These are phyloP conservation scores for Colletotrichum sp. DNA, from an alignment of 2,329 filamentous ascomycete species.

Conservation along the genomic window DNA sequence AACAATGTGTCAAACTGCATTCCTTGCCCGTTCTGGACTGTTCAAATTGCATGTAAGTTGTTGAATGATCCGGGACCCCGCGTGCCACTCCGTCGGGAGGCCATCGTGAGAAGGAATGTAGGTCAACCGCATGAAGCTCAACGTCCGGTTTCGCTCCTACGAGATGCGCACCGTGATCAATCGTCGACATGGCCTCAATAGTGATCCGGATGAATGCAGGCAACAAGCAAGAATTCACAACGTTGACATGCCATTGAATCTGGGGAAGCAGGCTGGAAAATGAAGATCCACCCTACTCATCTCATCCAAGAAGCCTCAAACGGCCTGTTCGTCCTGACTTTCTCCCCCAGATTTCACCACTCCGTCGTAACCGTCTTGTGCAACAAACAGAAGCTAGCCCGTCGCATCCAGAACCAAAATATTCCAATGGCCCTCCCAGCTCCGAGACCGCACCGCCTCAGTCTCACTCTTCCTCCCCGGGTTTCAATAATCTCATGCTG, in stretches of 20 bases:
- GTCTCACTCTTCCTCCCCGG: not conserved
- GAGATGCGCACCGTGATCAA: not conserved
- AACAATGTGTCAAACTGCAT: not conserved
- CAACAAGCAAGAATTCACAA: not conserved
- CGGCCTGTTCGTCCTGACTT: not conserved
- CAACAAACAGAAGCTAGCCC: not conserved
- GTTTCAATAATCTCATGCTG: conserved; percentile 1
- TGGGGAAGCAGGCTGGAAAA: not conserved
- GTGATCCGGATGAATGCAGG: not conserved
- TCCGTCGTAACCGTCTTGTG: not conserved
- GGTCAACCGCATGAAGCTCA: not conserved
- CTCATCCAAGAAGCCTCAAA: not conserved
- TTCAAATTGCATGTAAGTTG: not conserved
- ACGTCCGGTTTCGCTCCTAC: conserved; percentile 5
- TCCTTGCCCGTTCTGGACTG: conserved; percentile 5
- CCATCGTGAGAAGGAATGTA: not conserved
- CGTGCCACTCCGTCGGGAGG: not conserved
- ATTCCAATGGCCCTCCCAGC: not conserved
- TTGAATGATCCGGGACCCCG: not conserved
- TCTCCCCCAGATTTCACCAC: not conserved
- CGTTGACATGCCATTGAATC: not conserved
- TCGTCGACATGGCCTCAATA: not conserved
- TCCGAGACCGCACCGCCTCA: conserved; percentile 6
- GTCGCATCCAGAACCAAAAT: not conserved
- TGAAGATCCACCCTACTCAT: not conserved